phyloP scores from a whole-genome alignment of 2,329 filamentous ascomycete genomes.

The Colletotrichum camelliae region DNA sequence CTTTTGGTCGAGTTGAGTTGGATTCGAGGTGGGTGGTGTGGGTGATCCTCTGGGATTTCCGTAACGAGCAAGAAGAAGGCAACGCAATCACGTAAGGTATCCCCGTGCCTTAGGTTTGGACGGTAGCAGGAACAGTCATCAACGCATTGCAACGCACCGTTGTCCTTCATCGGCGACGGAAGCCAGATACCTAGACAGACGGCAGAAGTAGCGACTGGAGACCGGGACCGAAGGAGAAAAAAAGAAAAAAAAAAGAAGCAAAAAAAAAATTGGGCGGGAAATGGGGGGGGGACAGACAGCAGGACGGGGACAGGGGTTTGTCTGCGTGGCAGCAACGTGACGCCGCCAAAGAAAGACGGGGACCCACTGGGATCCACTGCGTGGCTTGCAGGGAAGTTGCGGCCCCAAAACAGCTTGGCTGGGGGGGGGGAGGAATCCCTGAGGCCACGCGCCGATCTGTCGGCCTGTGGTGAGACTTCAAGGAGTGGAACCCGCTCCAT shows the following conservation, averaged over 20 bases:
- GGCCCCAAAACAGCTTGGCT: conserved; percentile 17
- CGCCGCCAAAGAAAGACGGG: conserved; percentile 3
- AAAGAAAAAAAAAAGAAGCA: neutral
- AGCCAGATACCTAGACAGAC: neutral
- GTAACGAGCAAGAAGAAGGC: neutral
- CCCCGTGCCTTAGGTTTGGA: neutral
- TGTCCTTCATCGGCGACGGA: neutral
- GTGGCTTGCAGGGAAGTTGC: conserved; percentile 24
- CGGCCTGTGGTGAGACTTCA: conserved; percentile 15
- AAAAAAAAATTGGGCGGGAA: neutral
- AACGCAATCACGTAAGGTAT: neutral
- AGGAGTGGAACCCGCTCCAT: neutral
- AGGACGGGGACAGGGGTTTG: conserved; percentile 2
- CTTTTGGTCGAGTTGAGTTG: neutral
- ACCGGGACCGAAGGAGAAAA: neutral
- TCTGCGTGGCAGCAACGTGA: conserved; percentile 24
- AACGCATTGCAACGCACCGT: neutral
- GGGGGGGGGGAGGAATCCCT: conserved; percentile 19
- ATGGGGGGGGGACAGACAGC: neutral
- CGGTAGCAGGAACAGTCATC: neutral
- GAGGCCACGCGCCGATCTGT: conserved; percentile 25
- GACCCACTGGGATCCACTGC: conserved; percentile 11
- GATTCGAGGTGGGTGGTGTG: neutral
- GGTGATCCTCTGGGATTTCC: neutral
- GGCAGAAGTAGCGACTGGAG: neutral